Base-by-base conservation (phyloP, 2,329 filamentous ascomycete genomes). In the Phaeophleospora eucalypticola region DNA sequence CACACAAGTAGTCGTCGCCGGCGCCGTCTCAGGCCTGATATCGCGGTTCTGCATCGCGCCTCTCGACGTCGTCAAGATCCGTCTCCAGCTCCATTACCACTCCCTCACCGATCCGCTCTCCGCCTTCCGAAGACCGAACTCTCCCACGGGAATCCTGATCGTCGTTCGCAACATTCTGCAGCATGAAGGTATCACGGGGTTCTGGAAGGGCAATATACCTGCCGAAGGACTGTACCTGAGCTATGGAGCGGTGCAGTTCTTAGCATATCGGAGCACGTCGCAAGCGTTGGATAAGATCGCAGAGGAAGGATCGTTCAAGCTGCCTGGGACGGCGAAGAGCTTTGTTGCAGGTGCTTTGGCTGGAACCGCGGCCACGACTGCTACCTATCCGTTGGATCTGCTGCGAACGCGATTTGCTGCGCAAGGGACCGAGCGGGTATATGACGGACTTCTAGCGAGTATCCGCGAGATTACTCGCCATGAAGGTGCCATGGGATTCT, bases 201-300 rank as follows among this genome's bases (percentile, higher is more conserved):
- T 98, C 55, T 98, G 93, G 93, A 97, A 97, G 75, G 93, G 93
- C 65, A 98, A 98, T 66, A 82, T 98, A 49, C 90, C 93, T 33
- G 93, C 93, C 42, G 93, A 97, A 76, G 72, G 93, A 53, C 83
- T 98, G 72, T 98, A 98, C 72, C 78, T 98, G 56, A 84, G 83
- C 67, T 98, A 97, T 71, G 85, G 88, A 53, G 86, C 86, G 53
- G 75, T 87, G 27, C 93, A 98, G 69, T 98, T 98, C 75, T 84
- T 87, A 21, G 77, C 87, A 20, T 98, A 98, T 73, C 85, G 89
- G 47, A 82, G 81, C 42, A 78, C 81, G 18, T 87, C 86, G 1
- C 71, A 87, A 54, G 71, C 82, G 18, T 77, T 96, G 8, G 78
- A 82, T 56, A 65, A 72, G 41, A 66, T 79, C 9, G 66, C 72